These are phyloP conservation scores for Bertia moriformis DNA, from an alignment of 2,329 filamentous ascomycete genomes.

Conservation along the genomic window DNA sequence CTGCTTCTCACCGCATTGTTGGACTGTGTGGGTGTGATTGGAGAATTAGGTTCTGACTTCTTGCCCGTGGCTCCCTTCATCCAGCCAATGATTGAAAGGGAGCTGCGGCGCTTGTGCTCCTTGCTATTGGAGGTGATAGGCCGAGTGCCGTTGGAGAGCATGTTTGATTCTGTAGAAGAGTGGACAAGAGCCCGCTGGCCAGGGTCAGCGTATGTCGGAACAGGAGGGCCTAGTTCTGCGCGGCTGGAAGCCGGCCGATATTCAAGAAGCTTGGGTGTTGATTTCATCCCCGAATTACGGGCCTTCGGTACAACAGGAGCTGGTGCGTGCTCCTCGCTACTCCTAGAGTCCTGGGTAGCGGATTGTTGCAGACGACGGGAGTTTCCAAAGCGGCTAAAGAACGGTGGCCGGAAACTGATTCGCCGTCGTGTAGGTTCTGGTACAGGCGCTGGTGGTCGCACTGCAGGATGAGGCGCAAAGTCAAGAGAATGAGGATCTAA, in stretches of 20 bases:
- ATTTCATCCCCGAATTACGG: not conserved
- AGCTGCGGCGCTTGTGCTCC: conserved; percentile 19
- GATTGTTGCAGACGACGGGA: conserved; percentile 4
- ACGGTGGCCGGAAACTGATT: not conserved
- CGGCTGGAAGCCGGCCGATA: too few species aligned
- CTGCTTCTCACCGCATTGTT: too few species aligned
- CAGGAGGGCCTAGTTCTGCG: conserved; percentile 7
- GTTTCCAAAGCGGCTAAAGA: not conserved
- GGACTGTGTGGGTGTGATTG: too few species aligned
- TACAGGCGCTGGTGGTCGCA: not conserved
- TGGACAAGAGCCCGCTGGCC: conserved; percentile 9
- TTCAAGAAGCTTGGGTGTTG: not conserved
- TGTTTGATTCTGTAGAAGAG: conserved; percentile 10
- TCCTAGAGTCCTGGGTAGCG: conserved; percentile 4
- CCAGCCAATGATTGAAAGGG: conserved; percentile 20
- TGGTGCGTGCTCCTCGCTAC: not conserved
- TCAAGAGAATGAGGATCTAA: too few species aligned
- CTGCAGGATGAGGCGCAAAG: conserved; percentile 1
- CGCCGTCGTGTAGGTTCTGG: not conserved
- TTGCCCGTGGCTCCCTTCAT: conserved; percentile 17
- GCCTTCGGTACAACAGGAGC: not conserved
- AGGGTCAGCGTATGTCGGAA: conserved; percentile 6
- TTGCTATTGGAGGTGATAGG: conserved; percentile 12
- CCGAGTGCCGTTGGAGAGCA: conserved; percentile 6
- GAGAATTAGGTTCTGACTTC: conserved; percentile 2